Evolutionary conservation across 140 eudicot species (phyloP), one percentile per base, ranked within the genome.

Genomic region (Oenanthe javanica): DNA sequence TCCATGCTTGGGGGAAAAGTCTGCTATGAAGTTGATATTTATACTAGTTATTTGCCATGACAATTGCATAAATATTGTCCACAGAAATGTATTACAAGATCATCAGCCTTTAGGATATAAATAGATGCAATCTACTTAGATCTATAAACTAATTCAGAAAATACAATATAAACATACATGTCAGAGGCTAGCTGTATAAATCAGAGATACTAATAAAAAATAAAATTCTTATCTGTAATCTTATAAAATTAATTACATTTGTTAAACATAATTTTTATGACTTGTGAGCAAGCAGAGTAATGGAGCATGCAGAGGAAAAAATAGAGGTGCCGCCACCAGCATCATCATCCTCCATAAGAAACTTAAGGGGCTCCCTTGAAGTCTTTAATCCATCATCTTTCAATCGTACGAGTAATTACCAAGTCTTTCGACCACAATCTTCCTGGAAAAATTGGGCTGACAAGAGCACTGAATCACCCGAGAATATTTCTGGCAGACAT

Each of bases 301-400:
- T 69, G 74, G 82, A 63, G 75, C 77, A 74, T 70, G 85, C 84
- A 89, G 87, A 84, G 84, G 83, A 46, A 16, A 69, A 72, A 38
- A 87, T 87, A 91, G 94, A 88, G 42, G 80, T 85, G 81, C 25
- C 79, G 82, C 21, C 83, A 79, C 69, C 85, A 84, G 71, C 82
- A 69, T 72, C 84, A 36, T 91, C 92, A 31, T 83, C 80, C 38
- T 84, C 80, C n/a, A 91, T 91, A 1, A 88, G 98, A 77, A 93
- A 92, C 82, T 61, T 87, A 15, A 89, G 98, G 10, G 99, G 92
- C 76, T 95, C 99, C 13, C 92, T 95, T 4, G 99, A 95, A 85
- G 96, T 95, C 23, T 95, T 92, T 88, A 95, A 90, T 67, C 99
- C 99, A 38, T 89, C 98, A 27, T 36, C 74, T 82, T 11, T 55